Conservation (phyloP, 768 basidiomycete genomes). For the Trametes coccinea region DNA sequence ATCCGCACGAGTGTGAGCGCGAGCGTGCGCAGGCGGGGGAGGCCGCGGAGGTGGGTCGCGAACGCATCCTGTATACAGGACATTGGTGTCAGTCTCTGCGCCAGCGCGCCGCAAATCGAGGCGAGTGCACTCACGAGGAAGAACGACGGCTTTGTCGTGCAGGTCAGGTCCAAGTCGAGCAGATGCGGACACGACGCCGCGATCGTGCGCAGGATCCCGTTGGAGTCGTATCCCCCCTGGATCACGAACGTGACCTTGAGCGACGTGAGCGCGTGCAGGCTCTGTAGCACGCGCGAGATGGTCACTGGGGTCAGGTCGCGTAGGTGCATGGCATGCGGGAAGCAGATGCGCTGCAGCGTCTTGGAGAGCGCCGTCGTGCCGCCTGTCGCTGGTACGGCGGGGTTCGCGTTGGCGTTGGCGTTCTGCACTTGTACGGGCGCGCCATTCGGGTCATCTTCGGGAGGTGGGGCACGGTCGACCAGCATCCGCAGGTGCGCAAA, state of each 20-base stretch:
- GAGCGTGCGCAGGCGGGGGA: constrained; percentile 64
- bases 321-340: constrained; percentile 66
- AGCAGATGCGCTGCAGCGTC: constrained; percentile 53
- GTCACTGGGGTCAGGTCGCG: constrained; percentile 67
- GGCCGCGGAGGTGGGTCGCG: constrained; percentile 59
- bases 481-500: constrained; percentile 67
- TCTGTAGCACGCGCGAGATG: constrained; percentile 59
- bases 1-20: constrained; percentile 66
- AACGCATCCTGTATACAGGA: constrained; percentile 51
- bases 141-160: constrained; percentile 69
- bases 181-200: constrained; percentile 66
- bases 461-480: constrained; percentile 31
- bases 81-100: not conserved
- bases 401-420: constrained; percentile 2
- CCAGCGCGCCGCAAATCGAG: not conserved
- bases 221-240: constrained; percentile 70
- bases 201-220: constrained; percentile 65
- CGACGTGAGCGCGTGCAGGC: constrained; percentile 53
- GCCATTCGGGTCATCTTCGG: not conserved
- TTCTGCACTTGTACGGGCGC: constrained; percentile 5
- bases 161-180: constrained; percentile 62
- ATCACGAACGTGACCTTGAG: constrained; percentile 68
- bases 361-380: constrained; percentile 36
- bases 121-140: constrained; percentile 53
- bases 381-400: not conserved